A percentile compares a stretch with the other conserved stretches of the same genome.
phyloP scores from a whole-genome alignment of 805 yeast species.

The Candida pseudofarinosa region DNA sequence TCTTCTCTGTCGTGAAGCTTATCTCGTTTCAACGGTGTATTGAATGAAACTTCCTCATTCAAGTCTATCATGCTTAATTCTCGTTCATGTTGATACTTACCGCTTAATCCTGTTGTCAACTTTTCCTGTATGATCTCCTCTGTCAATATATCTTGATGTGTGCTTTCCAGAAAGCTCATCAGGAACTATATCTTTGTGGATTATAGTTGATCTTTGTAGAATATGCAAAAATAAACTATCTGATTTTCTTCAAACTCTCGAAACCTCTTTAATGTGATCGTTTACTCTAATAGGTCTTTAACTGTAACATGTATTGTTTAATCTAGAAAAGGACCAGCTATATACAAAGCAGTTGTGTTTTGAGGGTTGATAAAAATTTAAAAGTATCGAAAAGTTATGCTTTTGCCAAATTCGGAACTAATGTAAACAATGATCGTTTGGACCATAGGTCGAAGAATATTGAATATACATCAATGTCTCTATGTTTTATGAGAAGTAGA shows the following conservation, averaged over 20 bases:
- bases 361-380: not conserved
- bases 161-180: slow-evolving; percentile 11
- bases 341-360: not conserved
- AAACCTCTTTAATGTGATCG: not conserved
- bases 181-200: not conserved
- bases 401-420: not conserved
- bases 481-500: not conserved
- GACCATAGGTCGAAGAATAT: too few relatives aligned
- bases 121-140: not conserved
- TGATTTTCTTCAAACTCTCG: not conserved
- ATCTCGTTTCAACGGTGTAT: slow-evolving; percentile 6
- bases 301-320: not conserved
- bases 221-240: not conserved
- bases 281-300: not conserved
- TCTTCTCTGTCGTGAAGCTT: not conserved
- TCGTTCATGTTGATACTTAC: not conserved
- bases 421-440: not conserved
- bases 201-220: not conserved
- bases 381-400: not conserved
- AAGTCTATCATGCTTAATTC: slow-evolving; percentile 3
- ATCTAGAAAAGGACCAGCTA: not conserved
- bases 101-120: not conserved
- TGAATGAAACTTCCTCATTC: slow-evolving; percentile 1
- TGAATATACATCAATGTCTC: too few relatives aligned
- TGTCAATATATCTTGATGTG: slow-evolving; percentile 2